Evolutionary conservation across 1,284 basidiomycete species (phyloP).

Genomic region (Blastosporella zonata): DNA sequence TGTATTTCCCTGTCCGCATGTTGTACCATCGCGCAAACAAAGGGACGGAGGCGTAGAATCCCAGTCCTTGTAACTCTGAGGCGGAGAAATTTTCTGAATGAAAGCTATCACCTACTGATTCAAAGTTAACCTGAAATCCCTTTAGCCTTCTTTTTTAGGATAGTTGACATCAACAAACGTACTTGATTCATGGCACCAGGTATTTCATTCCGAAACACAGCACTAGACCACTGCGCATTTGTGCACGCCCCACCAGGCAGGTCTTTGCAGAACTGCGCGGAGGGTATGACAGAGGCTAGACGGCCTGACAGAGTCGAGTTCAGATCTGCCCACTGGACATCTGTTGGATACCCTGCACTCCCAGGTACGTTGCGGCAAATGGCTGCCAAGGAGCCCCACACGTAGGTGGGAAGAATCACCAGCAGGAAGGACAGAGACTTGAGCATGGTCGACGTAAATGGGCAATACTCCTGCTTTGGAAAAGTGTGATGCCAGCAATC

Average conservation of each 20-base stretch:
- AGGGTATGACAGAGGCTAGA: conserved; percentile 23
- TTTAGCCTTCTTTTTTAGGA: not conserved
- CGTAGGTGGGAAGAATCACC: not conserved
- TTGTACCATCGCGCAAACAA: conserved; percentile 11
- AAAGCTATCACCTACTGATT: conserved; percentile 12
- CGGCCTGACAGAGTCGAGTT: conserved; percentile 22
- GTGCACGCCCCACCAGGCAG: conserved; percentile 12
- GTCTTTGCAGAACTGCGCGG: conserved; percentile 17
- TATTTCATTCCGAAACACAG: conserved; percentile 17
- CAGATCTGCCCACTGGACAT: conserved; percentile 22
- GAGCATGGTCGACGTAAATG: not conserved
- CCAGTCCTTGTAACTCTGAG: conserved; percentile 12
- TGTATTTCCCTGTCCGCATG: conserved; percentile 17
- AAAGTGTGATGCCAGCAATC: too few species aligned
- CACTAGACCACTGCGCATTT: conserved; percentile 9
- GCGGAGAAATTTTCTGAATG: not conserved
- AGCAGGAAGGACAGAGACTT: not conserved
- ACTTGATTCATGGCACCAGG: conserved; percentile 22
- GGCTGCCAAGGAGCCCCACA: not conserved
- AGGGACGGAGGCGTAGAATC: conserved; percentile 17
- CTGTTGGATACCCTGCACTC: conserved; percentile 21
- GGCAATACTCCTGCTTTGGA: too few species aligned
- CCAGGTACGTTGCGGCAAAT: conserved; percentile 18
- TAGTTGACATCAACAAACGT: not conserved
- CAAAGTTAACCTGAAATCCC: conserved; percentile 17